Base-by-base conservation (phyloP, 495 filamentous ascomycete genomes). In the Podospora fimiseda region DNA sequence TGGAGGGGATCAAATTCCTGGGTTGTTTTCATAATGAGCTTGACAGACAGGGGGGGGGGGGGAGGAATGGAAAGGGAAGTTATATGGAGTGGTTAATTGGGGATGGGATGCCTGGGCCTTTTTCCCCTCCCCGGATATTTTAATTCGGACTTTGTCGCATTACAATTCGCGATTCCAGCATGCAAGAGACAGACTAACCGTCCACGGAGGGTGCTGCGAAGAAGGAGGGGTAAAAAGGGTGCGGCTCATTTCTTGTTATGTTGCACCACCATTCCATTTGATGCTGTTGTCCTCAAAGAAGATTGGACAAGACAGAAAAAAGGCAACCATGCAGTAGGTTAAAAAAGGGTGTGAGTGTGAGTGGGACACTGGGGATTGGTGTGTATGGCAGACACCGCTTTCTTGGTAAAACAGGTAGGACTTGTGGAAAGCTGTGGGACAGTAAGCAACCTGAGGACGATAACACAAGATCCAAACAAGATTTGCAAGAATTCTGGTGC, bases 1-100 rank as follows among this genome's bases (percentile, higher is more conserved):
- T n/a, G n/a, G n/a, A n/a, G n/a, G n/a, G n/a, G n/a, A n/a, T n/a
- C 38, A 14, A 47, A 50, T 13, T 40, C 45, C 11, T 57, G 33
- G 18, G 48, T 43, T 22, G 5, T 14, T 5, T 51, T 9, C 44
- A 55, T 11, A 33, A 33, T 11, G 27, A 11, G 6, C 27, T 5
- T 33, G 27, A 33, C 27, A 33, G 27, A 33, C 27, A 33, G 11
- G 27, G 27, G 27, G 27, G 27, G 5, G 27, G 27, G 27, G 11
- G 27, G 27, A 11, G 27, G 27, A 33, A 6, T 33, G 5, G 11
- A 33, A n/a, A n/a, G n/a, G n/a, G n/a, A n/a, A n/a, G n/a, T n/a
- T n/a, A n/a, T n/a, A n/a, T n/a, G n/a, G n/a, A n/a, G n/a, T n/a
- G n/a, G n/a, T n/a, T n/a, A n/a, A n/a, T n/a, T n/a, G n/a, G n/a